Evolutionary conservation across 2,329 filamentous ascomycete species (phyloP), one percentile per base, ranked within the genome.

Genomic region (Apiospora rasikravindrae): DNA sequence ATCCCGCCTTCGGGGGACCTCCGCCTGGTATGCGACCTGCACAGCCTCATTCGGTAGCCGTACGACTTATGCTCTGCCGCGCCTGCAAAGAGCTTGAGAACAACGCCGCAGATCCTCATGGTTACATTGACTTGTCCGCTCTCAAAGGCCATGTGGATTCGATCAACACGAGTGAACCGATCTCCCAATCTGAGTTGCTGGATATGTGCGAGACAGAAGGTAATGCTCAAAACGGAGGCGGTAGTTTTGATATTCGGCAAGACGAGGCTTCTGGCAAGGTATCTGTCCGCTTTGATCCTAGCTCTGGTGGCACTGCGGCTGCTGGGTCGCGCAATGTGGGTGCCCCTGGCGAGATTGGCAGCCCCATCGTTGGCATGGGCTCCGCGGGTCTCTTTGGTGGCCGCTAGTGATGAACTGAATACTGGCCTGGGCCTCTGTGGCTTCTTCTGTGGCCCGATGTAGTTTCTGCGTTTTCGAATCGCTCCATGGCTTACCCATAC

Each of bases 201-300:
- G 91, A 93, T 72, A 92, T 97, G 72, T 96, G 94, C 81, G 96
- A 98, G 77, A 98, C 96, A 0, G 94, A 98, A 80, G 96, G 96
- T 72, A 97, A 93, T 77, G 80, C 85, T 2, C 90, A 92, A 73
- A 98, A 98, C 77, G 96, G 96, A 66, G 96, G 96, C 64, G 96
- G 96, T n/a, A 92, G 89, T 37, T 97, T 99, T 78, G 90, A 93
- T 45, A 87, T 93, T 74, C 88, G 88, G 73, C 86, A 87, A 51
- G 88, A 90, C 68, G 84, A 78, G 0, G 75, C 77, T 40, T 74
- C 77, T 37, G 83, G 81, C n/a, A 82, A 82, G 72, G 79, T 81
- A 49, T 76, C 77, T 8, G 86, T 92, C 69, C 85, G 88, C 22
- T 91, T 88, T 82, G 86, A 92, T 71, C 85, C 88, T 19, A 88